phyloP scores from a whole-genome alignment of 2,329 filamentous ascomycete genomes.

The Sarocladiaceae sp. region DNA sequence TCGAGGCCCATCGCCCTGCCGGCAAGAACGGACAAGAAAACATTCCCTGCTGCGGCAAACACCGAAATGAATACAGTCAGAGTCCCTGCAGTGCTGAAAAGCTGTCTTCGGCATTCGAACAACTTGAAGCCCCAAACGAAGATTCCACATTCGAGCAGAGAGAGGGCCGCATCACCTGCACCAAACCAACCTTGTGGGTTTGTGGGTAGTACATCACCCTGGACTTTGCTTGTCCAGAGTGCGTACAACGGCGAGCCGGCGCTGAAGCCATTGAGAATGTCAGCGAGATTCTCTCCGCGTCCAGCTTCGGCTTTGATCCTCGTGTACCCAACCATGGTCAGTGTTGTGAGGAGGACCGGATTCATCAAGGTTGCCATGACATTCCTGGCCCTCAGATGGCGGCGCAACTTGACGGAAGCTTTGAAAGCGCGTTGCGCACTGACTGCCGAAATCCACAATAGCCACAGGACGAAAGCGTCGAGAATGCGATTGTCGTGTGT shows the following conservation, averaged over 20 bases:
- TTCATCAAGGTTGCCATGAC: slow-evolving; percentile 39
- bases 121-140: slow-evolving; percentile 51
- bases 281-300: slow-evolving; percentile 22
- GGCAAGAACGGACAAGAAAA: slow-evolving; percentile 35
- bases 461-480: slow-evolving; percentile 42
- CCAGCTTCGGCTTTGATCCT: slow-evolving; percentile 31
- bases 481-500: slow-evolving; percentile 33
- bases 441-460: slow-evolving; percentile 43
- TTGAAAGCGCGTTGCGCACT: slow-evolving; percentile 34
- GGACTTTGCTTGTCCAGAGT: slow-evolving; percentile 25
- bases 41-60: slow-evolving; percentile 34
- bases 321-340: slow-evolving; percentile 40
- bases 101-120: slow-evolving; percentile 42
- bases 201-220: slow-evolving; percentile 11
- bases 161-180: slow-evolving; percentile 44
- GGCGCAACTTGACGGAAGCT: neutral
- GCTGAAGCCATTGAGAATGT: slow-evolving; percentile 25
- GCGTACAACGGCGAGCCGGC: slow-evolving; percentile 29
- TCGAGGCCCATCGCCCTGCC: slow-evolving; percentile 32
- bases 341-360: slow-evolving; percentile 42
- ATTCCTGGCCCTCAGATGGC: slow-evolving; percentile 19
- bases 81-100: slow-evolving; percentile 39
- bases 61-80: slow-evolving; percentile 33
- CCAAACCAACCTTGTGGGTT: slow-evolving; percentile 30
- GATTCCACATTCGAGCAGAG: slow-evolving; percentile 46